These are phyloP conservation scores for Lactifluus pinguis DNA, from an alignment of 768 basidiomycete species.

Conservation along the genomic window DNA sequence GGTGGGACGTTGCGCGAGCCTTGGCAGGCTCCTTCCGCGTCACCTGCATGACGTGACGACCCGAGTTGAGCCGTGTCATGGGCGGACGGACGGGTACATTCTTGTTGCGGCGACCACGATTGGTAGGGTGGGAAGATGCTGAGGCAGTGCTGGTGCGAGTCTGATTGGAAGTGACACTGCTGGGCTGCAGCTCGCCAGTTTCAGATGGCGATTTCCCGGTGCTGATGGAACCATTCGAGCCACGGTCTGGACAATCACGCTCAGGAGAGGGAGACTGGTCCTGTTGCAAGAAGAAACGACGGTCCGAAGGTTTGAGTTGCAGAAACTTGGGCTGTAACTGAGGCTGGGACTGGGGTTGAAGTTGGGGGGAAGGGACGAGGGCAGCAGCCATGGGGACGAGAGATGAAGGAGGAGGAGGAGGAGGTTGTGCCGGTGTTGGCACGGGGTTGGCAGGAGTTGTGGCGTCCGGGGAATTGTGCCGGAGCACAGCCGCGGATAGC, in stretches of 20 bases:
- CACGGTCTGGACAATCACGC: slow-evolving; percentile 21
- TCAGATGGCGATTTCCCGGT: slow-evolving; percentile 25
- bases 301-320: slow-evolving; percentile 29
- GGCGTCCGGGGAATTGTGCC: slow-evolving; percentile 7
- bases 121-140: slow-evolving; percentile 19
- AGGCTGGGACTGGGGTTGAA: background rate
- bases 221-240: slow-evolving; percentile 26
- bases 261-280: slow-evolving; percentile 35
- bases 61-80: slow-evolving; percentile 14
- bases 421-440: slow-evolving; percentile 21
- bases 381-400: slow-evolving; percentile 22
- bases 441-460: slow-evolving; percentile 17
- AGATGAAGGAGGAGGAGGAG: slow-evolving; percentile 30
- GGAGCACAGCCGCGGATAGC: slow-evolving; percentile 17
- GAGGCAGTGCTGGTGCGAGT: slow-evolving; percentile 25
- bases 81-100: slow-evolving; percentile 12
- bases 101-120: slow-evolving; percentile 20
- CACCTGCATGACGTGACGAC: slow-evolving; percentile 7
- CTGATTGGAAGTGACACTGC: slow-evolving; percentile 31
- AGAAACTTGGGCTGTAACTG: background rate
- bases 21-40: slow-evolving; percentile 4
- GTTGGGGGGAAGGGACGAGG: background rate
- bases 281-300: slow-evolving; percentile 38
- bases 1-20: background rate
- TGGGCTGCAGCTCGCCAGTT: slow-evolving; percentile 26